Evolutionary conservation across 2,329 filamentous ascomycete species (phyloP).

Genomic region (Colletotrichum shisoi): DNA sequence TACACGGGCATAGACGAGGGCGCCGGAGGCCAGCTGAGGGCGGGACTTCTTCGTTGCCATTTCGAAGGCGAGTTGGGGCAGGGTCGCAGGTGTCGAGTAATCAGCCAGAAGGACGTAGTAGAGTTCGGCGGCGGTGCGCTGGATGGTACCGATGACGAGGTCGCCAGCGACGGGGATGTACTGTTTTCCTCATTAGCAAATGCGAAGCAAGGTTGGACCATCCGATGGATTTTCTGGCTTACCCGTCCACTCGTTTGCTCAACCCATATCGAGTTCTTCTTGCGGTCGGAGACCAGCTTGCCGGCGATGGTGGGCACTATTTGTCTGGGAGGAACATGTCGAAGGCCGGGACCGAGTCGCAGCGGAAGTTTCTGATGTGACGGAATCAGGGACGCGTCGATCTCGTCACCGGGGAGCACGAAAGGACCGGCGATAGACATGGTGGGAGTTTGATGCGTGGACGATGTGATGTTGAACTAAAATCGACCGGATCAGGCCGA

Average conservation of each 20-base stretch:
- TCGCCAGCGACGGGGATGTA: conserved; percentile 84
- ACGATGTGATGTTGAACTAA: conserved; percentile 22
- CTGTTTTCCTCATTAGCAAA: conserved; percentile 52
- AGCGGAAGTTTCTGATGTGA: conserved; percentile 73
- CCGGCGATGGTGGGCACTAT: conserved; percentile 74
- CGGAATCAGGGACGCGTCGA: conserved; percentile 73
- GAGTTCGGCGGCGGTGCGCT: conserved; percentile 76
- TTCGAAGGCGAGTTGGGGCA: conserved; percentile 93
- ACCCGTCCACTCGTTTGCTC: conserved; percentile 76
- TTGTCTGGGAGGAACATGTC: conserved; percentile 78
- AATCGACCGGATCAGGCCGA: not conserved
- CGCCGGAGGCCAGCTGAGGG: conserved; percentile 75
- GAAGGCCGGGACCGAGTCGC: conserved; percentile 83
- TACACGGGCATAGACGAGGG: conserved; percentile 89
- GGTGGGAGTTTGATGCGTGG: conserved; percentile 28
- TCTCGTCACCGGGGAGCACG: conserved; percentile 81
- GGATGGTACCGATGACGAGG: conserved; percentile 85
- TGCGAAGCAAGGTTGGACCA: not conserved
- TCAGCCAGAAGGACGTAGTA: conserved; percentile 81
- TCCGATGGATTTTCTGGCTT: conserved; percentile 45
- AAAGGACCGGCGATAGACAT: conserved; percentile 69
- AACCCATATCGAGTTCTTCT: conserved; percentile 81
- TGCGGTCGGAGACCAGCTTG: conserved; percentile 70
- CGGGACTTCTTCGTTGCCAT: conserved; percentile 90
- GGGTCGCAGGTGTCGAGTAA: conserved; percentile 69